phyloP scores from a whole-genome alignment of 371 early-diverging fungal genomes.

The Mucor indicus region DNA sequence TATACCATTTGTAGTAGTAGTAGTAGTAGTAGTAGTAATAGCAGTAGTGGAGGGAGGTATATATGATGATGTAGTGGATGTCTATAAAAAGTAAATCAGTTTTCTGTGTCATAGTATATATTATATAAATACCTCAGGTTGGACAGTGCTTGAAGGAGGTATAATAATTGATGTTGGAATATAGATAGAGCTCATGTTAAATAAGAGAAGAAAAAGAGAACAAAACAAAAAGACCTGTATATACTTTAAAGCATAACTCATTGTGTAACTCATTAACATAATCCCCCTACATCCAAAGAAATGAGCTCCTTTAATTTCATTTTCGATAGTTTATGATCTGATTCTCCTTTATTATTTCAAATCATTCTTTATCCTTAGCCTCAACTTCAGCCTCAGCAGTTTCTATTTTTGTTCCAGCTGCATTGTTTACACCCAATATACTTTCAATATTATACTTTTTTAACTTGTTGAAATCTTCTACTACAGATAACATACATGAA shows the following conservation, averaged over 20 bases:
- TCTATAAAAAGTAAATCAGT: too few relatives aligned
- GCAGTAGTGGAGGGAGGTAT: background rate
- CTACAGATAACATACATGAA: slow-evolving; percentile 72
- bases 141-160: background rate
- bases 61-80: too few relatives aligned
- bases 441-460: slow-evolving; percentile 71
- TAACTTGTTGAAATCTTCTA: slow-evolving; percentile 58
- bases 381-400: background rate
- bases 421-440: slow-evolving; percentile 34
- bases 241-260: background rate
- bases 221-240: background rate
- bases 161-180: background rate
- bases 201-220: background rate
- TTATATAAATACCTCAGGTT: too few relatives aligned
- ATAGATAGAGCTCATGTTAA: background rate
- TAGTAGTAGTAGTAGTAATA: background rate
- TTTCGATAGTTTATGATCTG: background rate
- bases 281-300: background rate
- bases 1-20: slow-evolving; percentile 7
- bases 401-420: background rate
- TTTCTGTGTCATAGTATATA: too few relatives aligned
- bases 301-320: background rate
- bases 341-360: background rate
- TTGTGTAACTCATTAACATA: slow-evolving; percentile 1
- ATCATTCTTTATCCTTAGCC: background rate